Percentiles rank a stretch among this genome's conserved stretches.
Evolutionary conservation across 2,329 filamentous ascomycete species (phyloP).

Genomic region (Ceratocystis albifundus): DNA sequence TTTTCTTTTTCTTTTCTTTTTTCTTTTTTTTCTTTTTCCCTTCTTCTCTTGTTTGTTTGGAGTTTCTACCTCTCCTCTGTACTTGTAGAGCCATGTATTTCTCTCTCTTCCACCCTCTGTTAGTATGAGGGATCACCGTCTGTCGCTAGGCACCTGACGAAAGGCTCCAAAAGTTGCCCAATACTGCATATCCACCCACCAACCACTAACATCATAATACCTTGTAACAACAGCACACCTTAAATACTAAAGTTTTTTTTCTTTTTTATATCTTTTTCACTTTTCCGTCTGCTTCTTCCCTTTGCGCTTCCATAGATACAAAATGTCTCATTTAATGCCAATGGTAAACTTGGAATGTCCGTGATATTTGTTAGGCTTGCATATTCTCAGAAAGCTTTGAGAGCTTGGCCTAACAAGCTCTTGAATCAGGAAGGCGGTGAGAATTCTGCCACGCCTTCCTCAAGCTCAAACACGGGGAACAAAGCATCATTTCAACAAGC

Average conservation of each 20-base stretch:
- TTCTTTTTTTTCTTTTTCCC: not conserved
- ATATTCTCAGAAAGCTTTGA: not conserved
- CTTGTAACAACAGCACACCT: conserved; percentile 10
- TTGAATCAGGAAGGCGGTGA: conserved; percentile 16
- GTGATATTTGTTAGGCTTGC: not conserved
- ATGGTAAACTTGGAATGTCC: not conserved
- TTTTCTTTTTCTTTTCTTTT: conserved; percentile 2
- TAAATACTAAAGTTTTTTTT: not conserved
- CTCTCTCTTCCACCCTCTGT: not conserved
- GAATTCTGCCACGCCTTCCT: conserved; percentile 18
- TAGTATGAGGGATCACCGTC: not conserved
- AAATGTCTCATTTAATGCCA: not conserved
- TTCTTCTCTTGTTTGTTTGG: not conserved
- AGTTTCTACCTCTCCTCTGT: not conserved
- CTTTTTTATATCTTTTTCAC: not conserved
- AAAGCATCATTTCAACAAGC: conserved; percentile 10
- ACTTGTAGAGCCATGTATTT: not conserved
- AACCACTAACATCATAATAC: not conserved
- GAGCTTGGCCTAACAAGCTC: conserved; percentile 9
- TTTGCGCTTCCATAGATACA: not conserved
- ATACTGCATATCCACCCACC: not conserved
- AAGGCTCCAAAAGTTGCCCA: not conserved
- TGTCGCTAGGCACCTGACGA: not conserved
- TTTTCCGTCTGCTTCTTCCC: not conserved
- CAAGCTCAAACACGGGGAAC: conserved; percentile 9